Evolutionary conservation across 805 yeast genomes (phyloP), one percentile per base, ranked within the genome.

Genomic region (Kluyveromyces aestuarii): DNA sequence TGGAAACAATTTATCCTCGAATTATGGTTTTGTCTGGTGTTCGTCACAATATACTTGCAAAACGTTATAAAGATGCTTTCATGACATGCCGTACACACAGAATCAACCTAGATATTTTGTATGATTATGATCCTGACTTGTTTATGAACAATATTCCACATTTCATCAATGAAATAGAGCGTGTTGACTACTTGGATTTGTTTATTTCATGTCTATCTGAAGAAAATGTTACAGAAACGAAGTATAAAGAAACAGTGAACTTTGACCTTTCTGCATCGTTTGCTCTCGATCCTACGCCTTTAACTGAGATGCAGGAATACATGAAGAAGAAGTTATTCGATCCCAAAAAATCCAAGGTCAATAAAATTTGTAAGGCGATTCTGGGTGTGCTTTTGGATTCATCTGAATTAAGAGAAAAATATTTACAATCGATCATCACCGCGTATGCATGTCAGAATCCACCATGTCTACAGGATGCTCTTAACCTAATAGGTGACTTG

Each of bases 361-460:
- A 88, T 64, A 75, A 67, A 49, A 80, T 93, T 30, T 89, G 98
- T 68, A 80, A 81, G 41, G 82, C 82, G 8, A 64, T 91, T 37
- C 67, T 89, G 17, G 62, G 71, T 0, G 81, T 84, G 1, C 68
- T 89, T 38, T 61, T 73, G 35, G 56, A 60, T 14, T 68, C 68
- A 39, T 76, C 81, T 5, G 69, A 72, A 40, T 79, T 78, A 59
- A 75, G 73, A 52, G 63, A 71, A 27, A 76, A 74, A 53, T 87
- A 85, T 58, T 63, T 84, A 48, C 95, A 87, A 63, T 77, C 93
- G 1, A 79, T 85, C 18, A 76, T 93, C 49, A 91, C 99, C 3
- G 96, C 96, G 0, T 87, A 84, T 61, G 96, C 96, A 0, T 87
- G 96, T 64, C 86, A 87, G 69, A 80, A 75, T 39, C 99, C 99